These are phyloP conservation scores for Phytophthora fragariae DNA, from an alignment of 352 stramenopile genomes.

Conservation along the genomic window DNA sequence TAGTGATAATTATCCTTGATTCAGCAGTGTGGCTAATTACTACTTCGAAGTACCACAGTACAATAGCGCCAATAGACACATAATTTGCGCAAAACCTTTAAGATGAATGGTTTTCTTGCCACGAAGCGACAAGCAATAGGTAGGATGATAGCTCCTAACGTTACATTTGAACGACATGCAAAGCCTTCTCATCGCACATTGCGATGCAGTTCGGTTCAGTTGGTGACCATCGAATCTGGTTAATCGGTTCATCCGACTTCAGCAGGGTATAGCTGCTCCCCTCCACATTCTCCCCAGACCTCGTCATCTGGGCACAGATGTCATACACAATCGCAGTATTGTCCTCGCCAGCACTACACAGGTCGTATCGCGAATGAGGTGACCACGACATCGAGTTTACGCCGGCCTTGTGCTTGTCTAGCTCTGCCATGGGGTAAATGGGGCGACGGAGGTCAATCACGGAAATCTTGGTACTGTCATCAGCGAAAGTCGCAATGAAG, in stretches of 20 bases:
- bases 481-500: constrained; percentile 96
- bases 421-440: constrained; percentile 90
- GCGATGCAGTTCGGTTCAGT: constrained; percentile 96
- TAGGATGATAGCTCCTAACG: background rate
- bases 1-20: too few species aligned
- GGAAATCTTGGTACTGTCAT: constrained; percentile 92
- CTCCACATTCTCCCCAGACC: constrained; percentile 30
- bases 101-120: background rate
- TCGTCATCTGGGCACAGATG: constrained; percentile 52
- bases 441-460: constrained; percentile 97
- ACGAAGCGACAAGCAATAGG: background rate
- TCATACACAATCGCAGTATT: constrained; percentile 97
- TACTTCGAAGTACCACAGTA: too few species aligned
- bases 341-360: constrained; percentile 97
- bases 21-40: too few species aligned
- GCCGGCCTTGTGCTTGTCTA: constrained; percentile 90
- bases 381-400: constrained; percentile 99
- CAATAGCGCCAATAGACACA: too few species aligned
- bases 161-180: constrained; percentile 94
- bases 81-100: too few species aligned
- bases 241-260: constrained; percentile 75
- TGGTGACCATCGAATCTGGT: constrained; percentile 92
- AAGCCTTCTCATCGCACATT: constrained; percentile 94
- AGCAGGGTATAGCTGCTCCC: constrained; percentile 63
- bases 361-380: constrained; percentile 90